Base-by-base conservation (phyloP, 192 early-diverging fungal genomes). In the Pecoramyces ruminantium region DNA sequence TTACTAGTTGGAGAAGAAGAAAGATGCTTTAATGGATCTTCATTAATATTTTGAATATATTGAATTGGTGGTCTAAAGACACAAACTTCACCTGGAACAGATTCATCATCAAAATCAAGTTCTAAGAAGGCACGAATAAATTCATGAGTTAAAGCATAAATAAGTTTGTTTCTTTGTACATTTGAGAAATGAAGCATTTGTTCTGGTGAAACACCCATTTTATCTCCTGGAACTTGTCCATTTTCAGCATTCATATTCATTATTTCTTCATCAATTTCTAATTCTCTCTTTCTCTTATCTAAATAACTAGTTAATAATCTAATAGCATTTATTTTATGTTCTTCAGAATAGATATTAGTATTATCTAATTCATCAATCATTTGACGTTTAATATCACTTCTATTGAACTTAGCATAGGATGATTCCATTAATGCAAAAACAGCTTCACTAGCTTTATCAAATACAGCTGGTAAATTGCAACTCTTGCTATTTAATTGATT, bases 361-460 rank as follows among this genome's bases (percentile, higher is more conserved):
- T 67, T 67, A 67, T 67, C 51, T 67, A 67, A 67, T 67, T 67
- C 51, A 67, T 67, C 51, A n/a, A 67, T 67, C 51, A 67, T 67
- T 67, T 67, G 51, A 67, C 51, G 51, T n/a, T 67, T 67, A n/a
- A 79, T 78, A 28, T 82, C 78, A 38, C 84, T 84, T 28, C 80
- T 79, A 30, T 81, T 78, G 77, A 90, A 89, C 16, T 85, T 78
- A 38, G 81, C 42, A 78, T 84, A 89, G 77, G 85, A 86, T 38
- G 81, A 81, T 81, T 89, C 88, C 40, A 89, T 82, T n/a, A 89
- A 38, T 4, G 80, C 79, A 29, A 89, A 88, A 5, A 89, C 84
- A 13, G 88, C 86, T 78, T 83, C 51, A n/a, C 51, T 67, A 21
- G 51, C 51, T n/a, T 67, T 67, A 67, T 67, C 51, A 67, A 67